phyloP scores from a whole-genome alignment of 352 stramenopile species.

The Pythium dissimile region DNA sequence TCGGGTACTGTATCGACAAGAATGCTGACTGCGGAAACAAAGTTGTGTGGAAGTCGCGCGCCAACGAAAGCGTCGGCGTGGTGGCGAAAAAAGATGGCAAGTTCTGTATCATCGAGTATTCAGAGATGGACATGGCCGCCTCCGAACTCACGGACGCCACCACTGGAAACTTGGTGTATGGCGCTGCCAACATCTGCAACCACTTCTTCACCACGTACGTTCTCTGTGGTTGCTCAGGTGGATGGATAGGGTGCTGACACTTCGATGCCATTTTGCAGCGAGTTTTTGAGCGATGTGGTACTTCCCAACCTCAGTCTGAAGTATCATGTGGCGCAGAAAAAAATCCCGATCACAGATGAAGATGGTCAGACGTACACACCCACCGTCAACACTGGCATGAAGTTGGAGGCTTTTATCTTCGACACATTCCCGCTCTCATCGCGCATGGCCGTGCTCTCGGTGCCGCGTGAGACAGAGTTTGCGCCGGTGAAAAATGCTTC shows the following conservation, averaged over 20 bases:
- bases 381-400: slow-evolving; percentile 92
- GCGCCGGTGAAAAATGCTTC: slow-evolving; percentile 91
- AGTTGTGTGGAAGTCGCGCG: slow-evolving; percentile 92
- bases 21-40: slow-evolving; percentile 96
- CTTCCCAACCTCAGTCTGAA: slow-evolving; percentile 73
- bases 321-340: slow-evolving; percentile 98
- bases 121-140: slow-evolving; percentile 87
- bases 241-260: neutral
- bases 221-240: neutral
- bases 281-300: slow-evolving; percentile 86
- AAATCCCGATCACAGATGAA: slow-evolving; percentile 92
- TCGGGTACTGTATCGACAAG: slow-evolving; percentile 94
- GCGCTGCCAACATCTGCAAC: slow-evolving; percentile 98
- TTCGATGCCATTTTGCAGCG: slow-evolving; percentile 6
- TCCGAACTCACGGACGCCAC: slow-evolving; percentile 53
- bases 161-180: slow-evolving; percentile 90
- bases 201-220: slow-evolving; percentile 77
- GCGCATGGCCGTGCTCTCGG: slow-evolving; percentile 93
- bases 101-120: slow-evolving; percentile 97
- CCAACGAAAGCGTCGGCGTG: slow-evolving; percentile 93
- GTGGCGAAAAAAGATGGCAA: slow-evolving; percentile 78
- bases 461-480: slow-evolving; percentile 91
- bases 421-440: slow-evolving; percentile 96
- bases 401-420: slow-evolving; percentile 99
- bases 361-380: slow-evolving; percentile 80